These are phyloP conservation scores for Anastatica hierochuntica DNA, from an alignment of 345 rosid genomes.

Conservation along the genomic window DNA sequence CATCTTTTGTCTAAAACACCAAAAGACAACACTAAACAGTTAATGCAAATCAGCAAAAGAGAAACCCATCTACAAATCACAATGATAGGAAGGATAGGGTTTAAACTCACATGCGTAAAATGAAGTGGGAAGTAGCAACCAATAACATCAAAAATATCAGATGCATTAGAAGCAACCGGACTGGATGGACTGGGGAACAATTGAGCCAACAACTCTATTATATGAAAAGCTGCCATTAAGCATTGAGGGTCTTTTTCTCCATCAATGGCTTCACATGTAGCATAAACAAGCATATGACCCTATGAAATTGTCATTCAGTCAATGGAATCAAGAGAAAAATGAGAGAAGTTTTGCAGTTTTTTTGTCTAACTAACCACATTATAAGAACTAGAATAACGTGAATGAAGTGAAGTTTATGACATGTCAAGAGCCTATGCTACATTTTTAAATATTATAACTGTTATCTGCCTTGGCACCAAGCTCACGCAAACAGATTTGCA, in stretches of 20 bases:
- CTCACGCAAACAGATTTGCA: not conserved
- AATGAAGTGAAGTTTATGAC: not conserved
- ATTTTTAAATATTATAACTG: not conserved
- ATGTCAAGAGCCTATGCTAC: not conserved
- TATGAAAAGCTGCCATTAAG: slow-evolving; percentile 64
- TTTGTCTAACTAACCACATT: not conserved
- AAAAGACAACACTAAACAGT: not conserved
- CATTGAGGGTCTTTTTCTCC: slow-evolving; percentile 93
- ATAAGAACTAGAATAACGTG: not conserved
- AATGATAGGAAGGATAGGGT: too few species aligned
- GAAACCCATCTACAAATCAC: not conserved
- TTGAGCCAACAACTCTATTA: slow-evolving; percentile 51
- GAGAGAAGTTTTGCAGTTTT: not conserved
- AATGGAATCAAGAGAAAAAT: not conserved
- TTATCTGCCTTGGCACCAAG: not conserved
- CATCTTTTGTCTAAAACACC: slow-evolving; percentile 42
- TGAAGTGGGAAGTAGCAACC: slow-evolving; percentile 82
- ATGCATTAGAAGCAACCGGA: slow-evolving; percentile 46
- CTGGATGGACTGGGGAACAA: slow-evolving; percentile 60
- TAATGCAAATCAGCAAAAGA: not conserved
- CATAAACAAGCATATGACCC: slow-evolving; percentile 54
- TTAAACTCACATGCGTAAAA: slow-evolving; percentile 81
- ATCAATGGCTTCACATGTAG: slow-evolving; percentile 65
- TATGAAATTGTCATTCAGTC: slow-evolving; percentile 15
- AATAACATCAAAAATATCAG: slow-evolving; percentile 52